Conservation (phyloP, 2,329 filamentous ascomycete genomes). For the Aureobasidium zeae region DNA sequence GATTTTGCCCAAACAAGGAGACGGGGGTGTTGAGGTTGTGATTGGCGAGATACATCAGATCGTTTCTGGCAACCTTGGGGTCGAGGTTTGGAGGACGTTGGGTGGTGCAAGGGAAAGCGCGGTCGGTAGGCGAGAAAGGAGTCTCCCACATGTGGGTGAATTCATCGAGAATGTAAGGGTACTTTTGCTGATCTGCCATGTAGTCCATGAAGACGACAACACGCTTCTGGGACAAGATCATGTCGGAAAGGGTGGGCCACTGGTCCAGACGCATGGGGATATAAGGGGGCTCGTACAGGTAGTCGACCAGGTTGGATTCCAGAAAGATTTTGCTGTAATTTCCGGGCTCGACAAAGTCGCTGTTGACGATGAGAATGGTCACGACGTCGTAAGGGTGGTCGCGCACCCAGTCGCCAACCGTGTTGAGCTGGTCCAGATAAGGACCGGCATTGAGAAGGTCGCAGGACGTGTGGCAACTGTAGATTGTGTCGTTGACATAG, state of each 20-base stretch:
- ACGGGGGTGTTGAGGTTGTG: conserved; percentile 84
- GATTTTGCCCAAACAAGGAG: conserved; percentile 50
- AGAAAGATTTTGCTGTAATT: conserved; percentile 62
- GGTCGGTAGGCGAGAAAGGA: conserved; percentile 64
- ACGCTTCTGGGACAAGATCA: conserved; percentile 59
- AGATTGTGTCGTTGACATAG: conserved; percentile 47
- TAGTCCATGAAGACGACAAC: conserved; percentile 81
- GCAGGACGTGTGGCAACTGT: conserved; percentile 81
- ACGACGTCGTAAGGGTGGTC: conserved; percentile 77
- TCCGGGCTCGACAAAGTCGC: conserved; percentile 57
- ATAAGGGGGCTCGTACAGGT: conserved; percentile 63
- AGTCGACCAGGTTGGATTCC: conserved; percentile 60
- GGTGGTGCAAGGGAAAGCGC: conserved; percentile 65
- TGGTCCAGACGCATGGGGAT: conserved; percentile 61
- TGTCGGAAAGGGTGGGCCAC: conserved; percentile 73
- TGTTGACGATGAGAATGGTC: conserved; percentile 77
- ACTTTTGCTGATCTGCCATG: conserved; percentile 64
- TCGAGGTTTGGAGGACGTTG: conserved; percentile 64
- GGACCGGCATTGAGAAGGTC: conserved; percentile 72
- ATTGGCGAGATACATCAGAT: conserved; percentile 72
- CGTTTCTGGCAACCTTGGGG: conserved; percentile 41
- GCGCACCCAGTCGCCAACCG: conserved; percentile 63
- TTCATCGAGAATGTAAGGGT: conserved; percentile 79
- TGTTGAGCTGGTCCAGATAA: conserved; percentile 61
- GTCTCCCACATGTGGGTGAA: conserved; percentile 89